phyloP scores from a whole-genome alignment of 768 basidiomycete species.

The Naganishia antarctica region DNA sequence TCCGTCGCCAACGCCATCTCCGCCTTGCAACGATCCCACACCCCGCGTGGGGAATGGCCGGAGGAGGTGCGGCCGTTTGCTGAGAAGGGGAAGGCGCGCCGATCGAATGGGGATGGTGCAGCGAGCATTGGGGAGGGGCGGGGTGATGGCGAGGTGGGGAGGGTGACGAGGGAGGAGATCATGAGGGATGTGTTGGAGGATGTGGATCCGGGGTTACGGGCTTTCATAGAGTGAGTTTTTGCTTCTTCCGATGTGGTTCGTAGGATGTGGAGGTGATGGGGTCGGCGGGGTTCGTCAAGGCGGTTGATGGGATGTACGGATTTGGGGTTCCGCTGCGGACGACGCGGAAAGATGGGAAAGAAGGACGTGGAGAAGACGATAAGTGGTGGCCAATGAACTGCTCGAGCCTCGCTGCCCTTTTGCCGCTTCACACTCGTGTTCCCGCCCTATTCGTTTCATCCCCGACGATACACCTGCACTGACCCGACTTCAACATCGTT shows the following conservation, averaged over 20 bases:
- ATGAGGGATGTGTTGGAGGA: constrained; percentile 24
- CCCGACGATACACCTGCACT: too few relatives aligned
- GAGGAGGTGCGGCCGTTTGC: constrained; percentile 50
- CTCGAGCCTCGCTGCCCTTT: too few relatives aligned
- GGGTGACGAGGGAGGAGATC: constrained; percentile 31
- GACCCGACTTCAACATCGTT: too few relatives aligned
- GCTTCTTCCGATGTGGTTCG: not conserved
- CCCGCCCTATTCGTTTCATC: too few relatives aligned
- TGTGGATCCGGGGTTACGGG: constrained; percentile 22
- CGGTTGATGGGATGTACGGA: too few relatives aligned
- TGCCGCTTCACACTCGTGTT: too few relatives aligned
- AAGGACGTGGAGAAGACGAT: too few relatives aligned
- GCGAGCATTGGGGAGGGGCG: constrained; percentile 16
- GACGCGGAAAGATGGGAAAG: too few relatives aligned
- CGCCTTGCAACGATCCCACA: constrained; percentile 53
- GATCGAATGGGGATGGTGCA: constrained; percentile 2
- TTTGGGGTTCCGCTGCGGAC: too few relatives aligned
- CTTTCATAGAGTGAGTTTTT: constrained; percentile 24
- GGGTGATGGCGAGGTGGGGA: constrained; percentile 30
- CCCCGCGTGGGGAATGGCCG: constrained; percentile 68
- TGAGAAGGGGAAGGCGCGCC: constrained; percentile 15
- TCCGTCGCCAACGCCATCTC: constrained; percentile 56
- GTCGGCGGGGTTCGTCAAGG: too few relatives aligned
- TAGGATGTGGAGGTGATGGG: not conserved
- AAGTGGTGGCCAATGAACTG: too few relatives aligned